Evolutionary conservation across 2,329 filamentous ascomycete species (phyloP).

Genomic region (Aspergillus jensenii): DNA sequence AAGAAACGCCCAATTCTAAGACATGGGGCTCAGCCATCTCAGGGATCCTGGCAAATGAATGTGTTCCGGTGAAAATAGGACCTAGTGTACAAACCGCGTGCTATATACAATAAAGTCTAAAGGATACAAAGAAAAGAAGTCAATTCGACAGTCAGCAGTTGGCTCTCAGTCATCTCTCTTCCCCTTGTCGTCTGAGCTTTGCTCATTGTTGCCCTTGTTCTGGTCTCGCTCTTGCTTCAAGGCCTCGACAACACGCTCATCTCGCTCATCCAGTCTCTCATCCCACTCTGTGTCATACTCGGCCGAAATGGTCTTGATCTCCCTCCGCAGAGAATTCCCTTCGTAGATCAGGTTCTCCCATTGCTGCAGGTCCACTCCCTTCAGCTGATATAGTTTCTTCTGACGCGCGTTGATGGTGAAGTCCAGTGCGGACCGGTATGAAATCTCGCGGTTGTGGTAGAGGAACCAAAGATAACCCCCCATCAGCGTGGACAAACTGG

Average conservation of each 20-base stretch:
- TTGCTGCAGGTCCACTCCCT: slow-evolving; percentile 70
- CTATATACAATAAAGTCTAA: slow-evolving; percentile 1
- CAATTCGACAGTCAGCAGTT: neutral
- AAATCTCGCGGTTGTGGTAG: slow-evolving; percentile 86
- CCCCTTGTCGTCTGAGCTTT: slow-evolving; percentile 27
- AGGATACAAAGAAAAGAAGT: slow-evolving; percentile 1
- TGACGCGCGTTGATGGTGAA: slow-evolving; percentile 80
- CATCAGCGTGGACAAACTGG: slow-evolving; percentile 81
- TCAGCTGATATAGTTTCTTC: slow-evolving; percentile 69
- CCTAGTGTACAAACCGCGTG: neutral
- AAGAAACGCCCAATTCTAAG: neutral
- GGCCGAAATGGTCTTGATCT: slow-evolving; percentile 76
- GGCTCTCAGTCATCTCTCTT: slow-evolving; percentile 27
- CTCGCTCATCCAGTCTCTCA: slow-evolving; percentile 69
- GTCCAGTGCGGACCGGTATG: slow-evolving; percentile 82
- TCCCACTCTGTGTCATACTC: slow-evolving; percentile 94
- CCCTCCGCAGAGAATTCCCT: slow-evolving; percentile 71
- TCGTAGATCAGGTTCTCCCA: slow-evolving; percentile 82
- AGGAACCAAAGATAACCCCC: slow-evolving; percentile 91
- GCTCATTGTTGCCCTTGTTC: slow-evolving; percentile 29
- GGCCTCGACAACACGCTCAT: slow-evolving; percentile 57
- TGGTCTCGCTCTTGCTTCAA: slow-evolving; percentile 51
- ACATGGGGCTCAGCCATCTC: neutral
- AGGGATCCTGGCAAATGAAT: neutral
- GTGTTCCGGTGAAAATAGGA: neutral